Base-by-base conservation (phyloP, 305 asterid species). In the Fraxinus greggii region DNA sequence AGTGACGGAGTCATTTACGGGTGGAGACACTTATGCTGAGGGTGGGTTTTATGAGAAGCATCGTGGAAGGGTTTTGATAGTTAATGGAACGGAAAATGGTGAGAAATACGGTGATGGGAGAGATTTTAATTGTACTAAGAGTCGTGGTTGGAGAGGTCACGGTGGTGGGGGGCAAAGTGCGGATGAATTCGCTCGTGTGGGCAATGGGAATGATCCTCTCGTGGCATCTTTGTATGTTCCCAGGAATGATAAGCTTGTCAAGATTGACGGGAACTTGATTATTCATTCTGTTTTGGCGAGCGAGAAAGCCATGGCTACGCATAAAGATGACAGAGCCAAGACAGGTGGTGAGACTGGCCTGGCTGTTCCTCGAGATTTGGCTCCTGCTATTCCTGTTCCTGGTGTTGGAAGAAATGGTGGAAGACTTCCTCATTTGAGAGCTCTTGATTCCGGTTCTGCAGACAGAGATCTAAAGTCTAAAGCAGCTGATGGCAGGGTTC, bases 141-240 rank as follows among this genome's bases (percentile, higher is more conserved):
- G 81, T 84, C 75, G 65, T 81, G 85, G 89, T 83, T 80, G 78
- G 78, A 85, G 76, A 45, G 88, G 89, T 40, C 84, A 83, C 32
- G 84, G 80, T 77, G 80, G 86, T 72, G 80, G 78, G 83, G 86
- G 84, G 81, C 90, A 85, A 12, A 84, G 79, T 56, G 89, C 79
- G 0, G 89, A 91, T 78, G 95, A 89, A 77, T 83, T 86, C 76
- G 85, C 79, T 81, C 85, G 28, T 19, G 28, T 76, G 73, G 85
- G 83, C 31, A 92, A 94, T 88, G 92, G 89, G 75, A 94, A 94
- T 28, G 93, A 86, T 83, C 92, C 96, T 82, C 97, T 95, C 70
- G 88, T 91, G 9, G 98, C 99, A 6, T 95, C 98, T 5, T 82
- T 95, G 85, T 95, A 89, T 87, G 99, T 95, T 70, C 99, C 99